These are phyloP conservation scores for Diaporthe vexans DNA, from an alignment of 2,329 filamentous ascomycete species.

Conservation along the genomic window DNA sequence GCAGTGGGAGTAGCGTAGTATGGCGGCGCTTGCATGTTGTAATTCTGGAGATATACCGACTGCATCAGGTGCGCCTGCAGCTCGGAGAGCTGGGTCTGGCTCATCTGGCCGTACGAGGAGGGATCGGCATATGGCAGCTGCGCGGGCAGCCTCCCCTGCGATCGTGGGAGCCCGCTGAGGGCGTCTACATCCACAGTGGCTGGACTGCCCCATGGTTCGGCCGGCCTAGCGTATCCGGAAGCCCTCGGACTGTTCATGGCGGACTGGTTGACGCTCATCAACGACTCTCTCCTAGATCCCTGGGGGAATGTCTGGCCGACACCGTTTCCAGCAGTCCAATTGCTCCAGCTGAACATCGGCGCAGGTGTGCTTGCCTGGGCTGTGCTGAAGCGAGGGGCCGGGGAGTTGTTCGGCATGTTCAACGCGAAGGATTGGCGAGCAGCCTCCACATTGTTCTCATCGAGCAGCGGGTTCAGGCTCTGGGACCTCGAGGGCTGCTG, in stretches of 20 bases:
- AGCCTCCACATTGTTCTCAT: conserved; percentile 32
- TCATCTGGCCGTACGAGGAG: conserved; percentile 11
- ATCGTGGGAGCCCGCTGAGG: conserved; percentile 24
- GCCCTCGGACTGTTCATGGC: conserved; percentile 36
- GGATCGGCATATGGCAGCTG: conserved; percentile 38
- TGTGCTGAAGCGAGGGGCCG: conserved; percentile 33
- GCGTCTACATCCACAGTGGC: conserved; percentile 27
- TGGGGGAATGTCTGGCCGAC: conserved; percentile 25
- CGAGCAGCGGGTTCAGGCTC: conserved; percentile 33
- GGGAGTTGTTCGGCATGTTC: conserved; percentile 34
- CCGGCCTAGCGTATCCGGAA: conserved; percentile 22
- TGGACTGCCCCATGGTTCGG: conserved; percentile 32
- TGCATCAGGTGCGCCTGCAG: conserved; percentile 34
- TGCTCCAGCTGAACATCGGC: conserved; percentile 21
- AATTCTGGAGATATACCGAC: conserved; percentile 26
- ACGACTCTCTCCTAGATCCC: conserved; percentile 36
- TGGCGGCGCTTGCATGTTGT: conserved; percentile 30
- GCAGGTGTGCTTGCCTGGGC: conserved; percentile 20
- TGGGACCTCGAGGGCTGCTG: conserved; percentile 37
- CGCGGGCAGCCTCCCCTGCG: conserved; percentile 34
- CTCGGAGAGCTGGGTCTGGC: background rate
- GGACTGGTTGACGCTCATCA: conserved; percentile 39
- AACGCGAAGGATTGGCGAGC: conserved; percentile 9
- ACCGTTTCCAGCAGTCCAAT: conserved; percentile 35
- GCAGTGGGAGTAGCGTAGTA: conserved; percentile 39